Evolutionary conservation across 495 filamentous ascomycete genomes (phyloP).

Genomic region (Neurospora intermedia): DNA sequence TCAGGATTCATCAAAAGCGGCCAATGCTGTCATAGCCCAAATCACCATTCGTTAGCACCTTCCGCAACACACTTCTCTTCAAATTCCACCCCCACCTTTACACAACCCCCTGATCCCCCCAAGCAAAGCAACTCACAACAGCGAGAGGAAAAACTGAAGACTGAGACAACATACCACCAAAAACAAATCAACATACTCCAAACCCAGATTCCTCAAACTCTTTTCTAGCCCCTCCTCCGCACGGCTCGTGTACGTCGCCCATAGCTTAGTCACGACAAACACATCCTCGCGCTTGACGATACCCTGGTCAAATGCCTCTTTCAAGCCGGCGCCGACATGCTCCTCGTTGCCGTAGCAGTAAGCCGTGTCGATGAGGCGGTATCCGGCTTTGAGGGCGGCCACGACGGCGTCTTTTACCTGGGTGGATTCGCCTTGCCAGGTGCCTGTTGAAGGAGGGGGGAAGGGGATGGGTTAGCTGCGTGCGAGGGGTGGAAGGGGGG

Average conservation of each 20-base stretch:
- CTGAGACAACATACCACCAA: slow-evolving; percentile 31
- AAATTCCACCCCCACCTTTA: neutral
- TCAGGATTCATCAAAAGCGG: slow-evolving; percentile 73
- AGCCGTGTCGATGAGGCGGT: slow-evolving; percentile 50
- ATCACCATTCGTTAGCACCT: slow-evolving; percentile 19
- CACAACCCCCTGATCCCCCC: neutral
- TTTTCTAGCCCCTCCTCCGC: slow-evolving; percentile 58
- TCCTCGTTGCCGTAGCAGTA: slow-evolving; percentile 53
- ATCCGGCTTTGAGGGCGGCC: slow-evolving; percentile 50
- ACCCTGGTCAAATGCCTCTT: slow-evolving; percentile 54
- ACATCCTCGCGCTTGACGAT: slow-evolving; percentile 65
- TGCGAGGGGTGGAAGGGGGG: neutral
- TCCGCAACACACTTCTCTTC: neutral
- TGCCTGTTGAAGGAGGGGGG: slow-evolving; percentile 33
- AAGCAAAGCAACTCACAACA: neutral
- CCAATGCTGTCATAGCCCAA: slow-evolving; percentile 46
- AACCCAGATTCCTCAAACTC: slow-evolving; percentile 57
- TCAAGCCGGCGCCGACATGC: slow-evolving; percentile 44
- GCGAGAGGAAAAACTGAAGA: too few relatives aligned
- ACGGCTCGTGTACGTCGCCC: slow-evolving; percentile 64
- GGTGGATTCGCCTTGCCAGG: slow-evolving; percentile 64
- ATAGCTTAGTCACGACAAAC: slow-evolving; percentile 77
- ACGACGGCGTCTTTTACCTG: slow-evolving; percentile 44
- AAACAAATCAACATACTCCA: slow-evolving; percentile 77
- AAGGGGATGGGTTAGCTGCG: too few relatives aligned